Evolutionary conservation across 1,139 yeast genomes (phyloP).

Genomic region (Blastobotrys indianensis): DNA sequence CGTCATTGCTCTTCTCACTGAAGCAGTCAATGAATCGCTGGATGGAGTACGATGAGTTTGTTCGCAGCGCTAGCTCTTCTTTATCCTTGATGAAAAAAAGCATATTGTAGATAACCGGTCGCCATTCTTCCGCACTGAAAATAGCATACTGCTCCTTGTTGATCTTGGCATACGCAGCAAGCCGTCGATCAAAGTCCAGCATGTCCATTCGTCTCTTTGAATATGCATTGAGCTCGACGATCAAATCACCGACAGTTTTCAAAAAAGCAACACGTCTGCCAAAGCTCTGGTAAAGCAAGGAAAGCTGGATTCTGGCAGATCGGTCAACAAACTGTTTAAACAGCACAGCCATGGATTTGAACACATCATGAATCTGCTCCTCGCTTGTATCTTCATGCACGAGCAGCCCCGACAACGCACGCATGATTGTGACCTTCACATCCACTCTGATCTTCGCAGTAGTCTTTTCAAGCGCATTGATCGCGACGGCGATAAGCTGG

Average conservation of each 20-base stretch:
- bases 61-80: conserved; percentile 73
- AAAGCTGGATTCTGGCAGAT: conserved; percentile 55
- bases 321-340: conserved; percentile 55
- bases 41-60: conserved; percentile 66
- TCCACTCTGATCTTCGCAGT: conserved; percentile 46
- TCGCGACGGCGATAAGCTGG: conserved; percentile 52
- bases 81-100: conserved; percentile 71
- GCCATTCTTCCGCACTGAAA: conserved; percentile 62
- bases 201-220: conserved; percentile 59
- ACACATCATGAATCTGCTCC: conserved; percentile 50
- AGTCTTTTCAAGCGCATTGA: conserved; percentile 59
- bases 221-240: conserved; percentile 65
- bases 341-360: conserved; percentile 50
- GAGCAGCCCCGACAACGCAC: conserved; percentile 52
- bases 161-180: conserved; percentile 59
- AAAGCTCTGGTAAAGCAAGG: conserved; percentile 53
- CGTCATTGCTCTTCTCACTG: conserved; percentile 26
- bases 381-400: conserved; percentile 49
- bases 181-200: conserved; percentile 71
- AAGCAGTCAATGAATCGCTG: conserved; percentile 56
- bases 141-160: conserved; percentile 48
- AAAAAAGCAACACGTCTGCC: conserved; percentile 49
- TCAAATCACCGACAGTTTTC: conserved; percentile 43
- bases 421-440: conserved; percentile 55
- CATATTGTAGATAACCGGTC: conserved; percentile 64